Evolutionary conservation across 768 basidiomycete genomes (phyloP), one percentile per base, ranked within the genome.

Genomic region (Sporobolomyces pararoseus): DNA sequence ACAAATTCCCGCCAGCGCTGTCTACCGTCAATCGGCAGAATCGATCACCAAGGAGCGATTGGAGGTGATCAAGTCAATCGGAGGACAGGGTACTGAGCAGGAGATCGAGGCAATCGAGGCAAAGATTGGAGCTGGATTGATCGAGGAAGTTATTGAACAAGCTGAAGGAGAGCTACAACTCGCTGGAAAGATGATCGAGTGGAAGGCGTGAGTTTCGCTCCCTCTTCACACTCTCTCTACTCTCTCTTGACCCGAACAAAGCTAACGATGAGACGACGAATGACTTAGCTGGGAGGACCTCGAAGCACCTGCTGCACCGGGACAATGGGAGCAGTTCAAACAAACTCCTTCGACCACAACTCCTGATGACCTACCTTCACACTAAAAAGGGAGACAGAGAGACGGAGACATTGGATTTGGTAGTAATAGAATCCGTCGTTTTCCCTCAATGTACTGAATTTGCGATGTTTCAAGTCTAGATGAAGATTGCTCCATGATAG

Each of bases 231-330:
- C 55, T 53, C 21, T 54, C 16, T 19, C 14, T 31, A n/a, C 37
- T 32, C 55, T 53, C 25, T 58, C 25, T 13, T 47, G 46, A 47
- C 7, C 12, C 71, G 7, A 16, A 10, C 32, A 2, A 17, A 23
- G 21, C 10, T 19, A 34, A 31, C 42, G 27, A 58, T 61, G 60
- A 61, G 54, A 47, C 66, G 62, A 67, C 39, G 34, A 58, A 52
- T 75, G n/a, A n/a, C n/a, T n/a, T n/a, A 92, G 94, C 46, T 96
- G 91, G 92, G 93, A 95, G 79, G 84, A 89, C 21, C 81, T 96
- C 71, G 88, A 88, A 77, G 88, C 91, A 78, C 87, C 86, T 67
- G 86, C 91, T 29, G 86, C 86, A 69, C 83, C 84, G 16, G 89
- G 89, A 27, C 93, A 96, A 79, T 97, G 93, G 92, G 86, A 89